Base-by-base conservation (phyloP, 495 filamentous ascomycete species). In the Penicillium longicatenatum region DNA sequence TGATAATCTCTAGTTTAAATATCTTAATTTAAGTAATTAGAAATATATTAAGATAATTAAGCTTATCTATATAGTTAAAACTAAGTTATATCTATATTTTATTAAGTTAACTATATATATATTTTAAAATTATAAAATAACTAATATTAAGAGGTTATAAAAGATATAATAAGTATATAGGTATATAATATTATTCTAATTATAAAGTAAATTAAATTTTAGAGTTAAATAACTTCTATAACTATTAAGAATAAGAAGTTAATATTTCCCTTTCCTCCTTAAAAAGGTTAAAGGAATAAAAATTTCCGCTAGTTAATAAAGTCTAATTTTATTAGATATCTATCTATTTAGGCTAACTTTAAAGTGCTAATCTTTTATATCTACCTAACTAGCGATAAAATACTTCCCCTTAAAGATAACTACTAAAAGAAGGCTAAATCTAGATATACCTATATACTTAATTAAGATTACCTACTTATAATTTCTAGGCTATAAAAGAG, bases 151-250 rank as follows among this genome's bases (percentile, higher is more conserved):
- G 43, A 20, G 20, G 10, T 21, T 45, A 39, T 39, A 39, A 39
- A 39, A 39, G 35, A n/a, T 39, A 39, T 11, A 39, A 39, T 45
- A 20, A 45, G 43, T 45, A 45, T 45, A n/a, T n/a, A 45, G n/a
- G 19, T 20, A 45, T 45, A 45, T 45, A 45, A 45, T 45, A 45
- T 6, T 20, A 20, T 45, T 20, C 19, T 45, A 17, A 6, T 26
- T 3, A 6, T 26, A 26, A 26, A 26, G n/a, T n/a, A 26, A 26
- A n/a, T n/a, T n/a, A n/a, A n/a, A 45, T 45, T 45, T 6, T 45
- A 45, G 10, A 21, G 17, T 19, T 19, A 45, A 20, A 45, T 20
- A 45, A 45, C 17, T 20, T 45, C 9, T 45, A 45, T 45, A 45
- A 39, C 35, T 39, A 39, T 9, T 39, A 39, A 39, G 35, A 39